Conservation (phyloP, 2,329 filamentous ascomycete genomes). For the Macrophomina tecta region DNA sequence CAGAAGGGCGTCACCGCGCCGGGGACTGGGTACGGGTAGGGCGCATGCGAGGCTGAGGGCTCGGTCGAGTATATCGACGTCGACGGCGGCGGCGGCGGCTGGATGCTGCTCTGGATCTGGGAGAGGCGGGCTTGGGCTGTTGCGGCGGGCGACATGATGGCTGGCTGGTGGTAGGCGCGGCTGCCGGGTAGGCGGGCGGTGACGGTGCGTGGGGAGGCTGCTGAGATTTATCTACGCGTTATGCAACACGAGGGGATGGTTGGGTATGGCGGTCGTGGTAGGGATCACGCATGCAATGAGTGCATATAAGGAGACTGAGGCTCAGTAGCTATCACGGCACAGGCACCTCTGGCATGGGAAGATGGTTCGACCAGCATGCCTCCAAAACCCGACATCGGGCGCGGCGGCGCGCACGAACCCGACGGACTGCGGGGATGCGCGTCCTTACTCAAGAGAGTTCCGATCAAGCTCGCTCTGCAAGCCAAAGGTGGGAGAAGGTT, state of each 20-base stretch:
- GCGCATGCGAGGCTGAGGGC: conserved; percentile 23
- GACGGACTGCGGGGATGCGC: neutral
- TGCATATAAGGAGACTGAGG: conserved; percentile 8
- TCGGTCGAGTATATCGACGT: conserved; percentile 18
- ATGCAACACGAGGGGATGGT: neutral
- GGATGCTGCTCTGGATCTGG: neutral
- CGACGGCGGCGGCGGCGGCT: neutral
- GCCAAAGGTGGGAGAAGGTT: neutral
- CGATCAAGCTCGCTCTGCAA: neutral
- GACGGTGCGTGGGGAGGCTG: neutral
- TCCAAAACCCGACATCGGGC: conserved; percentile 7
- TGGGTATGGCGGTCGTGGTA: too few relatives aligned
- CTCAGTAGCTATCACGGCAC: neutral
- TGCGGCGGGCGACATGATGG: neutral
- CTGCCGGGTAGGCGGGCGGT: neutral
- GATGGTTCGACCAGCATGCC: conserved; percentile 1
- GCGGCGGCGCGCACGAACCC: neutral
- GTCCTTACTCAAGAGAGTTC: neutral
- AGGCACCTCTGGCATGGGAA: too few relatives aligned
- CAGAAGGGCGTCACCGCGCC: conserved; percentile 44
- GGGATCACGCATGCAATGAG: neutral
- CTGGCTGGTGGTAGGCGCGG: neutral
- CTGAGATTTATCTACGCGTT: too few relatives aligned
- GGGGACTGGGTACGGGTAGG: conserved; percentile 35
- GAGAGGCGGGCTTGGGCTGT: conserved; percentile 1